Percentiles rank a stretch among this genome's conserved stretches.
Evolutionary conservation across 306 rosid genomes (phyloP).

Genomic region (Spatholobus suberectus): DNA sequence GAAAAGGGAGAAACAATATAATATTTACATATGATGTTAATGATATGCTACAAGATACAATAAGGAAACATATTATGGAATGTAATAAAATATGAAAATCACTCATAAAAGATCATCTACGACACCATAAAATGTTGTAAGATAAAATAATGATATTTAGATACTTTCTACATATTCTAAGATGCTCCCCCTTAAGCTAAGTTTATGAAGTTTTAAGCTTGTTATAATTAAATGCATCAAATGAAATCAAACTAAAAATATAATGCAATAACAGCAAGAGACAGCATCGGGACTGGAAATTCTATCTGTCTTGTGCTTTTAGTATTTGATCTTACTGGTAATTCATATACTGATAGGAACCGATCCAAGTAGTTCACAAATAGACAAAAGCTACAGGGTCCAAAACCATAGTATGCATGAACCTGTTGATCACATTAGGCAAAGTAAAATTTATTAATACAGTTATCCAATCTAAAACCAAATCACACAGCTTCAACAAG

Average conservation of each 20-base stretch:
- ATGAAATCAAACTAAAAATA: too few species aligned
- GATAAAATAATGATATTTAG: too few species aligned
- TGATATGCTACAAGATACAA: neutral
- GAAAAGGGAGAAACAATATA: neutral
- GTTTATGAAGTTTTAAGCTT: too few species aligned
- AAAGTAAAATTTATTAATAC: constrained; percentile 28
- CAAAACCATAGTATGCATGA: constrained; percentile 58
- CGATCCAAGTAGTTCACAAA: constrained; percentile 82
- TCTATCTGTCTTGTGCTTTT: too few species aligned
- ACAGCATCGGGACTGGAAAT: too few species aligned
- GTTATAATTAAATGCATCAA: too few species aligned
- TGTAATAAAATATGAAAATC: neutral
- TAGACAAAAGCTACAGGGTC: constrained; percentile 60
- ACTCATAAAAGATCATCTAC: too few species aligned
- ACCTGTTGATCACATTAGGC: constrained; percentile 61
- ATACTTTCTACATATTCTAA: too few species aligned
- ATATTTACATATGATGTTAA: neutral
- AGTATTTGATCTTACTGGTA: constrained; percentile 60
- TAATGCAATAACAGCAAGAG: too few species aligned
- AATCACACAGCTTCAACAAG: constrained; percentile 13
- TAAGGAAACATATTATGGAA: neutral
- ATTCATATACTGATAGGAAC: constrained; percentile 60
- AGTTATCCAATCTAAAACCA: constrained; percentile 11
- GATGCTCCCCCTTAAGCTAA: too few species aligned
- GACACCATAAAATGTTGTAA: too few species aligned